phyloP scores from a whole-genome alignment of 129 eudicot species.

The sunflower (Helianthus annuus) region HanXRQr2.0-SUNRISE NC_035443.2:169797337-169797836 shows the following conservation, averaged over 20 bases:
- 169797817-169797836: constrained; percentile 56
- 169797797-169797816: constrained; percentile 71
- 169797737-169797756: constrained; percentile 18
- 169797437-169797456: constrained; percentile 30
- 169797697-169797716: too few relatives aligned
- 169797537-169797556: constrained; percentile 70
- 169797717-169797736: too few relatives aligned
- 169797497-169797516: constrained; percentile 55
- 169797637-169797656: background rate
- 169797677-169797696: too few relatives aligned
- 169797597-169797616: constrained; percentile 69
- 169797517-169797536: constrained; percentile 50
- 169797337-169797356: constrained; percentile 17
- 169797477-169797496: constrained; percentile 64
- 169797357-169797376: constrained; percentile 49
- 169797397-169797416: constrained; percentile 37
- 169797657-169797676: background rate
- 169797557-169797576: constrained; percentile 45
- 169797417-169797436: constrained; percentile 29
- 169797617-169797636: constrained; percentile 72
- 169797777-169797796: constrained; percentile 51
- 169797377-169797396: constrained; percentile 51
- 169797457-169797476: constrained; percentile 39
- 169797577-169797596: constrained; percentile 55
- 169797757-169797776: constrained; percentile 59